Base-by-base conservation (phyloP, 2,329 filamentous ascomycete genomes). In the Aspergillus quadrilineatus region DNA sequence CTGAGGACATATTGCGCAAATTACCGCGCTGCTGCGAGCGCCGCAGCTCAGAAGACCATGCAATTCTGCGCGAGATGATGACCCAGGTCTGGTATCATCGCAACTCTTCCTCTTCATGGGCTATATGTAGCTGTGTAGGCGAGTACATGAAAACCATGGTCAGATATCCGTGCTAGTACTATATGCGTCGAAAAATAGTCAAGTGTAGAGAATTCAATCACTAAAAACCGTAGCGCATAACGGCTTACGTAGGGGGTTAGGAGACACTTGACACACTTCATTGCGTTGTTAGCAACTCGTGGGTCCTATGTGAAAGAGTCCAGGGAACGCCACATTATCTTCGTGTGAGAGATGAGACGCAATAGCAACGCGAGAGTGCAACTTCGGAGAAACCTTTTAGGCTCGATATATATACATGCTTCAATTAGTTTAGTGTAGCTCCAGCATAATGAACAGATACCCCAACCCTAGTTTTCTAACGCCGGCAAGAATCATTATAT, bases 1-100 rank as follows among this genome's bases (percentile, higher is more conserved):
- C 42, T 63, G 5, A 54, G 36, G 9, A 56, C 60, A n/a, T 50
- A 59, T 32, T 63, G 61, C 28, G 50, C 54, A 8, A 54, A 60
- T 36, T 62, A 57, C 39, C 60, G 60, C 42, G 53, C 51, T 14
- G 47, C 61, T 9, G 61, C 61, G 29, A 52, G 57, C 6, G 36
- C 43, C 30, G 54, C 54, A 28, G 29, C 52, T 2, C 41, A 48
- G 22, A 56, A 52, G 5, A 48, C 54, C 34, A 56, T 47, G 43
- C 48, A 43, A 15, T 50, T 48, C 29, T 43, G 48, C 30, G 48
- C 15, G 15, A 47, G 26, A 39, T 49, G 22, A 49, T 4, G 9
- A 28, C 9, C 32, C 26, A 9, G n/a, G 15, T 26, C 22, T 45
- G 43, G 26, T 45, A 7, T 29, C 26, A 22, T 17, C 6, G n/a